Evolutionary conservation across 345 rosid species (phyloP).

Genomic region (Xanthoceras sorbifolium): DNA sequence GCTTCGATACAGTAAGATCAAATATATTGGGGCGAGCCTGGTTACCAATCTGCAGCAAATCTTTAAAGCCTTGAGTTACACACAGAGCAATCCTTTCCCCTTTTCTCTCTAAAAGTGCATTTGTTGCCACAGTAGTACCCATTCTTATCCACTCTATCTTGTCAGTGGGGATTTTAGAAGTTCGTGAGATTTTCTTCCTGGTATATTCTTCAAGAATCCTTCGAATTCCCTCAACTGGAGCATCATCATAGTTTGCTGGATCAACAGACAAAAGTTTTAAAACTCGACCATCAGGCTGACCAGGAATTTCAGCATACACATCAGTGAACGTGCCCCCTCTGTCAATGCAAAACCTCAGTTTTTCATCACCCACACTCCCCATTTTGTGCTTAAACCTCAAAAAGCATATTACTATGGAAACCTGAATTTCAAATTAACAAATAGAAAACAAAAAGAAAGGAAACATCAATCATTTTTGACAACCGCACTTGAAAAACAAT

Average conservation of each 20-base stretch:
- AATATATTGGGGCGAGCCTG: conserved; percentile 91
- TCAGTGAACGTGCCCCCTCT: conserved; percentile 98
- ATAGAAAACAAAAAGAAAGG: background rate
- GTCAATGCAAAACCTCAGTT: conserved; percentile 82
- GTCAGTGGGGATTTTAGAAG: conserved; percentile 78
- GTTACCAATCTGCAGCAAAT: conserved; percentile 93
- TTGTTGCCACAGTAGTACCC: conserved; percentile 97
- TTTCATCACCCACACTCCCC: conserved; percentile 55
- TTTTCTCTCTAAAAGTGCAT: conserved; percentile 92
- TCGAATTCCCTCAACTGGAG: conserved; percentile 92
- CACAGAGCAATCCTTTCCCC: conserved; percentile 91
- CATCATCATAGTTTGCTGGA: conserved; percentile 93
- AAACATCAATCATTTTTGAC: background rate
- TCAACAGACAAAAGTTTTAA: conserved; percentile 92
- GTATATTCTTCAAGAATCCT: conserved; percentile 86
- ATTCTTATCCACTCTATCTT: conserved; percentile 96
- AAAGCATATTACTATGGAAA: conserved; percentile 7
- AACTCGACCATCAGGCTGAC: conserved; percentile 65
- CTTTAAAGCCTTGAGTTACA: conserved; percentile 83
- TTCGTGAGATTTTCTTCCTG: conserved; percentile 61
- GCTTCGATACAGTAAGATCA: conserved; percentile 79
- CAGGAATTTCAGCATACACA: conserved; percentile 94
- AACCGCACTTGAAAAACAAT: background rate
- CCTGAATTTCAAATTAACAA: conserved; percentile 9
- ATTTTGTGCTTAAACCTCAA: conserved; percentile 29